Conservation (phyloP, 1,284 basidiomycete genomes). For the Rugosomyces carneus region DNA sequence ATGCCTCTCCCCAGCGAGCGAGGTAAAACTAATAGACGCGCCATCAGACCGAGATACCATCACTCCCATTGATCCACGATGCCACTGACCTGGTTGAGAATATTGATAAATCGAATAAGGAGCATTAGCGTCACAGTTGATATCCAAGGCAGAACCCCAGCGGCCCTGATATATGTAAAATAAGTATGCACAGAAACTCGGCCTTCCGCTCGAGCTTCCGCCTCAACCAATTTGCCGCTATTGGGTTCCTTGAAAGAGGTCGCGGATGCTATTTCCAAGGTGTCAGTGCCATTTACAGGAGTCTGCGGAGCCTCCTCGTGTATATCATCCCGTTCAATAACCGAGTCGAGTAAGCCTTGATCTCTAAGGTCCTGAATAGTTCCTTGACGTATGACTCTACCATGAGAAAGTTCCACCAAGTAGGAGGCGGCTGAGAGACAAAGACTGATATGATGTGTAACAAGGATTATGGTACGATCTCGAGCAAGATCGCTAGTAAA, state of each 20-base stretch:
- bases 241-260: constrained; percentile 13
- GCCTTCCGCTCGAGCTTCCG: constrained; percentile 60
- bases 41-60: constrained; percentile 1
- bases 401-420: constrained; percentile 60
- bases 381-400: constrained; percentile 52
- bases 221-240: constrained; percentile 54
- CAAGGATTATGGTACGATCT: constrained; percentile 72
- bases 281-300: constrained; percentile 37
- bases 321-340: constrained; percentile 27
- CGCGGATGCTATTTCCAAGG: constrained; percentile 4
- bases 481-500: constrained; percentile 57
- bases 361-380: constrained; percentile 50
- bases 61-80: constrained; percentile 3
- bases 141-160: constrained; percentile 52
- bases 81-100: constrained; percentile 47
- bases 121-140: constrained; percentile 49
- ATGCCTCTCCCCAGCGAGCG: constrained; percentile 62
- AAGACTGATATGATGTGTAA: constrained; percentile 81
- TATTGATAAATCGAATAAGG: constrained; percentile 48
- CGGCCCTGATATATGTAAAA: constrained; percentile 54
- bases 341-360: constrained; percentile 43
- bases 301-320: constrained; percentile 11
- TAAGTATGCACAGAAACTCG: constrained; percentile 55
- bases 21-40: constrained; percentile 44
- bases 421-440: constrained; percentile 61